A percentile compares a stretch with the other conserved stretches of the same genome.
Evolutionary conservation across 805 yeast species (phyloP).

Genomic region (Candida mattraensis): DNA sequence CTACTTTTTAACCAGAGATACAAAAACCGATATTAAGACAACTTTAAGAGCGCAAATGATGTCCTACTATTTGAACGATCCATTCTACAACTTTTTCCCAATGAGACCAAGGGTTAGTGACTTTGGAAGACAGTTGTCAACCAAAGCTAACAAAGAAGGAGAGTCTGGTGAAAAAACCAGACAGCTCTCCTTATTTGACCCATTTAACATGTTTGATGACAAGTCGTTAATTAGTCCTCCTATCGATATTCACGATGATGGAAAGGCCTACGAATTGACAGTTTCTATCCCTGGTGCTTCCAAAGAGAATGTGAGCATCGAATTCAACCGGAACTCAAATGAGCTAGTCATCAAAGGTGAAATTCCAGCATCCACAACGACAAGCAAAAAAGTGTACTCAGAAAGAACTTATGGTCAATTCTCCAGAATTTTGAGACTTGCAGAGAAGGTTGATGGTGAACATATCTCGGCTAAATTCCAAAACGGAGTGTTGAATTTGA

Average conservation of each 20-base stretch:
- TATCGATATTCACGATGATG: constrained; percentile 46
- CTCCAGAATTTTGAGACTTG: constrained; percentile 43
- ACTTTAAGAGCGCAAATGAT: constrained; percentile 3
- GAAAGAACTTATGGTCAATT: constrained; percentile 33
- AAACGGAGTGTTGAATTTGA: constrained; percentile 41
- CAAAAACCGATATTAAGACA: background rate
- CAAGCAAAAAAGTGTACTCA: constrained; percentile 18
- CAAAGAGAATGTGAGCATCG: constrained; percentile 43
- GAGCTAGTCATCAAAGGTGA: constrained; percentile 46
- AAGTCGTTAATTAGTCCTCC: constrained; percentile 38
- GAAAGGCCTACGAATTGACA: constrained; percentile 40
- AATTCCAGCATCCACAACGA: constrained; percentile 28
- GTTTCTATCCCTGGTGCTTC: constrained; percentile 50
- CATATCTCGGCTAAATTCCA: constrained; percentile 45
- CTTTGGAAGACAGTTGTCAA: constrained; percentile 1
- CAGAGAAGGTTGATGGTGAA: constrained; percentile 43
- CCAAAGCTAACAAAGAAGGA: constrained; percentile 7
- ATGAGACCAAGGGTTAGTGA: constrained; percentile 2
- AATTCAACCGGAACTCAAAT: constrained; percentile 45
- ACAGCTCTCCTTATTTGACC: constrained; percentile 25
- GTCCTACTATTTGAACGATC: constrained; percentile 32
- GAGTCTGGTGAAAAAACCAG: constrained; percentile 3
- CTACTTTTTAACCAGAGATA: constrained; percentile 2
- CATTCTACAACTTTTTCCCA: constrained; percentile 43
- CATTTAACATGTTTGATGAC: constrained; percentile 28